Evolutionary conservation across 306 rosid species (phyloP), one percentile per base, ranked within the genome.

Genomic region (Senna siamea): DNA sequence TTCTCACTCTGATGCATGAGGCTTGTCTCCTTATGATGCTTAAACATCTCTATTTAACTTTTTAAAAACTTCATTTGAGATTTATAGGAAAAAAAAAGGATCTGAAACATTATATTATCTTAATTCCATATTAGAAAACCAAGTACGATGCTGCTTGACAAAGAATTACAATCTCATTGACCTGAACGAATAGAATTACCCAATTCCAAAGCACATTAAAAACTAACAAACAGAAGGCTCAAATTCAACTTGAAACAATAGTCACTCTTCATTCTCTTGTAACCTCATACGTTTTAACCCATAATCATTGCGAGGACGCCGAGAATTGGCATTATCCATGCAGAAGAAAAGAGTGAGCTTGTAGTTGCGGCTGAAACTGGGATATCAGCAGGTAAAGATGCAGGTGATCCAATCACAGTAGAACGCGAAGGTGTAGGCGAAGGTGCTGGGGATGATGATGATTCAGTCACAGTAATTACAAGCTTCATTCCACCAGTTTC

Each of bases 401-500:
- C 30, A 26, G 30, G 30, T 26, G 30, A 26, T 26, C 30, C 30
- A 1, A 26, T 26, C 30, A 26, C 30, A 26, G n/a, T n/a, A n/a
- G n/a, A n/a, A n/a, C n/a, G n/a, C n/a, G 30, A 26, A 1, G 30
- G 30, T 1, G 51, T 26, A 79, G 58, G 23, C 5, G 23, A 50
- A 40, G 44, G 11, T n/a, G 55, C 4, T n/a, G 10, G 17, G 6
- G 20, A 50, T 50, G 23, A 9, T 5, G 55, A 2, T 9, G 55
- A 50, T 14, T 17, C 55, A 17, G 5, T 17, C 30, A 85, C 92
- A 2, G 69, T 81, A 19, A 85, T 81, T 51, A 66, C 20, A 53
- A 88, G 81, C 85, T 78, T 88, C 79, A 76, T 75, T 9, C 70
- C 66, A 8, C 79, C 88, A 8, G 3, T 41, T 7, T 35, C 70